phyloP scores from a whole-genome alignment of 1,284 basidiomycete genomes.

The Golubevia sp. region DNA sequence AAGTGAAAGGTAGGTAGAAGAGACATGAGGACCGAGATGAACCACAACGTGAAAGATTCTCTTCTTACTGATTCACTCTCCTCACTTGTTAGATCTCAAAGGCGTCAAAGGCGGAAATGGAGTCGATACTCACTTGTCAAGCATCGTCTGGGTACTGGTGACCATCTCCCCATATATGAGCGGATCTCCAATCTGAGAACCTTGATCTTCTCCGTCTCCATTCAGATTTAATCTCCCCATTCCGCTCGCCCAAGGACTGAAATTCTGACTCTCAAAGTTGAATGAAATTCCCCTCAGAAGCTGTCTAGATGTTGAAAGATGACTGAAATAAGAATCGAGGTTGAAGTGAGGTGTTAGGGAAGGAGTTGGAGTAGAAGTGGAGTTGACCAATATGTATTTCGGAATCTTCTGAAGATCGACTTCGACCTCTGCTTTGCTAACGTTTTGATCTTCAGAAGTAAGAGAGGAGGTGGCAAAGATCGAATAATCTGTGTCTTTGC shows the following conservation, averaged over 20 bases:
- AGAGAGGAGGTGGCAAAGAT: constrained; percentile 15
- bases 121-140: constrained; percentile 76
- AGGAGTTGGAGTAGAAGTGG: background rate
- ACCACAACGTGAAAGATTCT: too few relatives aligned
- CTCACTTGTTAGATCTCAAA: too few relatives aligned
- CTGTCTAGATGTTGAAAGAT: constrained; percentile 13
- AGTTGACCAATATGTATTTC: constrained; percentile 35
- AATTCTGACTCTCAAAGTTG: too few relatives aligned
- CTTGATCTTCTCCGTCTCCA: background rate
- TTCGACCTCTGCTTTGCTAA: constrained; percentile 16
- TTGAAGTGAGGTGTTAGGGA: constrained; percentile 24
- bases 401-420: constrained; percentile 44
- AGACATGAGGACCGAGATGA: too few relatives aligned
- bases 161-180: constrained; percentile 86
- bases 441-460: constrained; percentile 10
- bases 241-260: too few relatives aligned
- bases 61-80: too few relatives aligned
- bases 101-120: background rate
- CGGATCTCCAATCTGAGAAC: constrained; percentile 68
- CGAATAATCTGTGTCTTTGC: constrained; percentile 22
- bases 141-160: constrained; percentile 91
- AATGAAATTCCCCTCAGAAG: background rate
- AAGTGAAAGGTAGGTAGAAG: background rate
- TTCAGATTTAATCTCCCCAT: too few relatives aligned
- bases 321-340: constrained; percentile 20